Conservation (phyloP, 78 protist species). For the Emiliania huxleyi region DNA sequence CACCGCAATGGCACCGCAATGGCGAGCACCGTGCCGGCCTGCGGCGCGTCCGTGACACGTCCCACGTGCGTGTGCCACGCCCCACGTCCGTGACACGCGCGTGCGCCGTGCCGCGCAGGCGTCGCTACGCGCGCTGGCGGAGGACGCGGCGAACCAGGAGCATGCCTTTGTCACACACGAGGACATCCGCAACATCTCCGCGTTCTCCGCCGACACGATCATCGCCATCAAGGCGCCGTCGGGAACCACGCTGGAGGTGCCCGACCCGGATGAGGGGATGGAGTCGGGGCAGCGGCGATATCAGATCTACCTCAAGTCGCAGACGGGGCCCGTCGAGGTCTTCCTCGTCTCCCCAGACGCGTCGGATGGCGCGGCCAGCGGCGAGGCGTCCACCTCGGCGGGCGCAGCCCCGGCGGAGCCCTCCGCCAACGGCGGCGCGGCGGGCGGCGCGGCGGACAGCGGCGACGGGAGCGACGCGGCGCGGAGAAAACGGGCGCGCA, state of each 20-base stretch:
- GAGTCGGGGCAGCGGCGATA: neutral
- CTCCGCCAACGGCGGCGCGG: neutral
- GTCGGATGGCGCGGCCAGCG: neutral
- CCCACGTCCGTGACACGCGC: neutral
- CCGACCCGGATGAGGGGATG: constrained; percentile 78
- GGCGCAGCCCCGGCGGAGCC: neutral
- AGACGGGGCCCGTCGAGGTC: neutral
- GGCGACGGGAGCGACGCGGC: neutral
- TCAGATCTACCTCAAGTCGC: neutral
- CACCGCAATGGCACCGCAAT: too few relatives aligned
- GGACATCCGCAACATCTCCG: constrained; percentile 66
- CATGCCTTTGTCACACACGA: constrained; percentile 75
- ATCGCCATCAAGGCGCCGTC: constrained; percentile 85
- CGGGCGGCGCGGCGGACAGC: neutral
- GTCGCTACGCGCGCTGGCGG: neutral
- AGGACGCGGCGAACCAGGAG: neutral
- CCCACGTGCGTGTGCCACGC: too few relatives aligned
- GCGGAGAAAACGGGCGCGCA: neutral
- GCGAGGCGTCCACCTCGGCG: neutral
- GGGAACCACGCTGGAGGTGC: constrained; percentile 84
- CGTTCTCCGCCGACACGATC: constrained; percentile 69
- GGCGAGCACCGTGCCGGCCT: too few relatives aligned
- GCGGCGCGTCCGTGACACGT: too few relatives aligned
- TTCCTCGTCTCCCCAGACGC: neutral
- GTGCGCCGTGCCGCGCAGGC: too few relatives aligned